These are phyloP conservation scores for Fusarium devonianum DNA, from an alignment of 2,329 filamentous ascomycete species.

Conservation along the genomic window DNA sequence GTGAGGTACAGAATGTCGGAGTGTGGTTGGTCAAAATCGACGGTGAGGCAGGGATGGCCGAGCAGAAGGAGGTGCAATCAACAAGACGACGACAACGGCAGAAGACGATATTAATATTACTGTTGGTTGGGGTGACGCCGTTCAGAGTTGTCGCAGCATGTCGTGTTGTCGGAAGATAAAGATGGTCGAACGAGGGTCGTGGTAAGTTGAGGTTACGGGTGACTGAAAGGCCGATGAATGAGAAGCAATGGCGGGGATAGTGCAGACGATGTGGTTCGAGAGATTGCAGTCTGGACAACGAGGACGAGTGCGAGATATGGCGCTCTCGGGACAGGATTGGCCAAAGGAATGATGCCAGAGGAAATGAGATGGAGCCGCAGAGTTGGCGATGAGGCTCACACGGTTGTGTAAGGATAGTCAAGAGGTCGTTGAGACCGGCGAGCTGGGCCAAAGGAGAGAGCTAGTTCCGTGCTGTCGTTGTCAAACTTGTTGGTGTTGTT, in stretches of 20 bases:
- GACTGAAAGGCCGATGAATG: conserved; percentile 17
- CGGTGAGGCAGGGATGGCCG: conserved; percentile 18
- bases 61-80: neutral
- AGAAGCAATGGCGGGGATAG: conserved; percentile 11
- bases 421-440: conserved; percentile 7
- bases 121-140: conserved; percentile 9
- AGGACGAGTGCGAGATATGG: conserved; percentile 18
- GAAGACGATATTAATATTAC: conserved; percentile 16
- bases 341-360: conserved; percentile 5
- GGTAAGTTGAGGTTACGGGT: conserved; percentile 3
- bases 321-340: conserved; percentile 28
- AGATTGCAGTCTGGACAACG: conserved; percentile 8
- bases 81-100: conserved; percentile 2
- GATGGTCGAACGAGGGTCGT: neutral
- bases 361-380: conserved; percentile 27
- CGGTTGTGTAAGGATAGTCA: conserved; percentile 12
- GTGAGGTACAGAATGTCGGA: conserved; percentile 3
- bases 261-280: conserved; percentile 1
- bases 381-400: conserved; percentile 13
- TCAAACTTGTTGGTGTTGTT: conserved; percentile 12
- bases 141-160: conserved; percentile 14
- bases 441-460: conserved; percentile 1
- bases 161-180: neutral
- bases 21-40: conserved; percentile 19
- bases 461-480: conserved; percentile 3